These are phyloP conservation scores for Globisporangium mamillatum DNA, from an alignment of 352 stramenopile species.

Conservation along the genomic window DNA sequence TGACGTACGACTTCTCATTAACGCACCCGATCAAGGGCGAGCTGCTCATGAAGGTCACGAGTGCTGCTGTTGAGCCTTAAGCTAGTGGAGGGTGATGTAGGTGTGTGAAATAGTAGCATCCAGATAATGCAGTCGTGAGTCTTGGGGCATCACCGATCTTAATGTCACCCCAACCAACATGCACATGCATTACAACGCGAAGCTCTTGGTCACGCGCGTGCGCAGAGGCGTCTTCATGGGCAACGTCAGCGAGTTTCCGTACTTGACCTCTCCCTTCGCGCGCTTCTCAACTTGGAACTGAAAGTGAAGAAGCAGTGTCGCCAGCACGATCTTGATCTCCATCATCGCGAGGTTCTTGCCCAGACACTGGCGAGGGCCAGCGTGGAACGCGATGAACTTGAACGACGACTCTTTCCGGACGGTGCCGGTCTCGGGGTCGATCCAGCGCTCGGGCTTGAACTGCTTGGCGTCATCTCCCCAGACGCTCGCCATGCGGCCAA, in stretches of 20 bases:
- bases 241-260: constrained; percentile 17
- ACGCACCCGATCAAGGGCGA: neutral
- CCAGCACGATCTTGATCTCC: constrained; percentile 44
- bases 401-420: constrained; percentile 34
- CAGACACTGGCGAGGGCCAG: constrained; percentile 36
- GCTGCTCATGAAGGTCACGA: neutral
- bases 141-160: no score
- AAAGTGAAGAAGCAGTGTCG: constrained; percentile 28
- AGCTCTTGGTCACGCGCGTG: neutral
- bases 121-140: no score
- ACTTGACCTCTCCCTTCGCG: constrained; percentile 5
- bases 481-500: constrained; percentile 24
- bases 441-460: constrained; percentile 67
- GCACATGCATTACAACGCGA: no score
- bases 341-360: constrained; percentile 42
- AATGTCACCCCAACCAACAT: no score
- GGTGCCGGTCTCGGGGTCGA: constrained; percentile 36
- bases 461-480: constrained; percentile 35
- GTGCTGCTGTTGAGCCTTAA: no score
- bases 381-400: constrained; percentile 47
- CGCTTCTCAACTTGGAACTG: constrained; percentile 15
- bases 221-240: constrained; percentile 4
- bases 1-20: constrained; percentile 1
- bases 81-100: no score
- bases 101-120: no score